phyloP scores from a whole-genome alignment of 1,284 basidiomycete genomes.

The Leccinum variabile region DNA sequence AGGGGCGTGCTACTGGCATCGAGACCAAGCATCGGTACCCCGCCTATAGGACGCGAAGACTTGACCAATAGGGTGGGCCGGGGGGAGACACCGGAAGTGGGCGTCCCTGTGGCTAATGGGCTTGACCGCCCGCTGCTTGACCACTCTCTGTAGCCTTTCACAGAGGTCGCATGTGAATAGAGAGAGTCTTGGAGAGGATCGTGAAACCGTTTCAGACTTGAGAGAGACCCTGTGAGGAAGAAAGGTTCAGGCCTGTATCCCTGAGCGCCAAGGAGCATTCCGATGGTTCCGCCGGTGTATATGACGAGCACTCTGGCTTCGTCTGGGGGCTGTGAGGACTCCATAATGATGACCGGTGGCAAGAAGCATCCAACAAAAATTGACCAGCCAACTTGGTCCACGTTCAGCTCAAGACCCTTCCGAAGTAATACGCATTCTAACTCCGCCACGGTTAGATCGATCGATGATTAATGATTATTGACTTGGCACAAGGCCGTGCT shows the following conservation, averaged over 20 bases:
- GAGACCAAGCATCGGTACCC: neutral
- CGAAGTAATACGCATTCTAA: neutral
- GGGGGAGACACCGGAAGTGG: constrained; percentile 34
- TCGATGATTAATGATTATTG: neutral
- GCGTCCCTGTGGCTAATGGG: constrained; percentile 33
- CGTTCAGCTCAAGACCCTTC: neutral
- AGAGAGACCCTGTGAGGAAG: constrained; percentile 81
- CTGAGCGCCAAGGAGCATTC: constrained; percentile 77
- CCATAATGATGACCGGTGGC: constrained; percentile 40
- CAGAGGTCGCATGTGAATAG: constrained; percentile 70
- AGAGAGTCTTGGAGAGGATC: constrained; percentile 81
- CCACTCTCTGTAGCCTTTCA: constrained; percentile 75
- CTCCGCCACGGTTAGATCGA: constrained; percentile 7
- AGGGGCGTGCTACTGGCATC: neutral
- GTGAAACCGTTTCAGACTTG: constrained; percentile 81
- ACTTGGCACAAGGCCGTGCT: neutral
- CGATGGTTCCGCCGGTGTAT: constrained; percentile 85
- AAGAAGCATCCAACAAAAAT: neutral
- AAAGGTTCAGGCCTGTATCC: constrained; percentile 88
- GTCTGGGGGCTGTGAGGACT: constrained; percentile 50
- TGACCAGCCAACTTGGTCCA: neutral
- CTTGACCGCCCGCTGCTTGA: constrained; percentile 56
- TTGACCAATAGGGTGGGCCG: constrained; percentile 56
- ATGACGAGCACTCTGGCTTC: constrained; percentile 82
- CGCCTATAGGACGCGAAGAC: constrained; percentile 69